Conservation (phyloP, 2,329 filamentous ascomycete species). For the Myriosclerotinia scirpicola region DNA sequence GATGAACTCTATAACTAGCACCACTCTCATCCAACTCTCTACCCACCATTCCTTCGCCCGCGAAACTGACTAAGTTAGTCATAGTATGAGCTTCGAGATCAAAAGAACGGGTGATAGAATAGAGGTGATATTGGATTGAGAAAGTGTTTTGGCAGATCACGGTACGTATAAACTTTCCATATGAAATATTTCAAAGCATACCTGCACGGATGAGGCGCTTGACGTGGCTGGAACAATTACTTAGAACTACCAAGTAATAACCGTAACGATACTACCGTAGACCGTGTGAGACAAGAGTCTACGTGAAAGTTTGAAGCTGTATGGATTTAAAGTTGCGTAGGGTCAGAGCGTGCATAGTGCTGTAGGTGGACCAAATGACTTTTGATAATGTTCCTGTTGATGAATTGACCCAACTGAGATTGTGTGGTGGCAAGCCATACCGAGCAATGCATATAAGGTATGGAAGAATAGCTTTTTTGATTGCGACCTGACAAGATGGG, state of each 20-base stretch:
- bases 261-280: neutral
- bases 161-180: neutral
- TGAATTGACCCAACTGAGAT: neutral
- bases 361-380: neutral
- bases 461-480: neutral
- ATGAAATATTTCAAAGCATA: neutral
- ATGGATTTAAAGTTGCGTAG: neutral
- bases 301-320: neutral
- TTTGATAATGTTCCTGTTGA: too few relatives aligned
- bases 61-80: neutral
- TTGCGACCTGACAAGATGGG: neutral
- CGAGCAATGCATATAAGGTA: neutral
- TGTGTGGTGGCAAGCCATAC: neutral
- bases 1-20: neutral
- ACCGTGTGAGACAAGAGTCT: neutral
- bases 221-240: neutral
- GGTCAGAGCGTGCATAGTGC: neutral
- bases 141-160: neutral
- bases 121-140: too few relatives aligned
- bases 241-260: slow-evolving; percentile 10
- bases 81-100: neutral
- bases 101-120: too few relatives aligned
- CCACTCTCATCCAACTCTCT: slow-evolving; percentile 2
- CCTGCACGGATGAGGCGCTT: neutral
- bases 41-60: neutral